phyloP scores from a whole-genome alignment of 1,139 yeast genomes.

The Debaryomyces udenii region DNA sequence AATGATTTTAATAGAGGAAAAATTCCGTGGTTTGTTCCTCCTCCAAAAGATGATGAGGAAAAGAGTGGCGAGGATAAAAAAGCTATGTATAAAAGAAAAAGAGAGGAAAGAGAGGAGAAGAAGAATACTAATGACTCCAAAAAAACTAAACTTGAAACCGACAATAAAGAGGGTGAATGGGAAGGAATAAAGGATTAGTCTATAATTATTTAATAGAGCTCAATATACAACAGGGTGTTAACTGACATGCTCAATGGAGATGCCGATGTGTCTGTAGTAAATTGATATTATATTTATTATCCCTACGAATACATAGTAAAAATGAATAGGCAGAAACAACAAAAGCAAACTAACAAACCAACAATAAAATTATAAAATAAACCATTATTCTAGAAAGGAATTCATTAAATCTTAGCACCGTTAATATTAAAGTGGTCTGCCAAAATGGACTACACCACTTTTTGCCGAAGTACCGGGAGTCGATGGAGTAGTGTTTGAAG shows the following conservation, averaged over 20 bases:
- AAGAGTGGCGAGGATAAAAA: slow-evolving; percentile 60
- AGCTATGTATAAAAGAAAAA: slow-evolving; percentile 55
- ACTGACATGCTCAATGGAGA: slow-evolving; percentile 9
- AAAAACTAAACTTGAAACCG: slow-evolving; percentile 22
- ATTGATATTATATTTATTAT: background rate
- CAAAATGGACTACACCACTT: slow-evolving; percentile 35
- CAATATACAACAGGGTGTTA: slow-evolving; percentile 13
- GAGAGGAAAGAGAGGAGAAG: slow-evolving; percentile 44
- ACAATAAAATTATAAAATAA: slow-evolving; percentile 1
- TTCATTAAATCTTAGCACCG: slow-evolving; percentile 6
- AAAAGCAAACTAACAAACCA: background rate
- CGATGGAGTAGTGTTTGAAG: slow-evolving; percentile 21
- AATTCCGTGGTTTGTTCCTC: slow-evolving; percentile 97
- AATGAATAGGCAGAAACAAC: background rate
- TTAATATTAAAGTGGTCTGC: slow-evolving; percentile 30
- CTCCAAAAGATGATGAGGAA: slow-evolving; percentile 71
- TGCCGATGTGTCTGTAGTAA: background rate
- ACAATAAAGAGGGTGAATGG: slow-evolving; percentile 23
- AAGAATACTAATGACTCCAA: slow-evolving; percentile 18
- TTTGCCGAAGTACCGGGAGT: slow-evolving; percentile 27
- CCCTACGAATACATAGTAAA: background rate
- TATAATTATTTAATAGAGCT: slow-evolving; percentile 7
- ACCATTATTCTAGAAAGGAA: slow-evolving; percentile 13
- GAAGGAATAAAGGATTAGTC: slow-evolving; percentile 24
- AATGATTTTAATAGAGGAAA: slow-evolving; percentile 97